Evolutionary conservation across 345 rosid species (phyloP), one percentile per base, ranked within the genome.

Genomic region (Excoecaria cochinchinensis): DNA sequence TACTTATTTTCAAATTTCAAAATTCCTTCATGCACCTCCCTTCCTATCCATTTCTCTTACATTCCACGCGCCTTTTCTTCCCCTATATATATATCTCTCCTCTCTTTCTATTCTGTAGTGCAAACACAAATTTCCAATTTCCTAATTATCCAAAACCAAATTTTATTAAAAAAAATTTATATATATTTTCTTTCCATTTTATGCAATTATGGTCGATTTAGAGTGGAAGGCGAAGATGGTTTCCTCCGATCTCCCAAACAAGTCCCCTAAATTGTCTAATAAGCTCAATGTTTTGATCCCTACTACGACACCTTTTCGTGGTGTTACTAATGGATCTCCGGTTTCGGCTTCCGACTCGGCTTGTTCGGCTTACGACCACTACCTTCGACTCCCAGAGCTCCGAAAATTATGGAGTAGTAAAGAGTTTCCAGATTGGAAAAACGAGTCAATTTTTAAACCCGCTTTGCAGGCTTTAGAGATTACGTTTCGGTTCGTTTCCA

Each of bases 401-500:
- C 75, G 76, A 61, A 73, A 51, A 71, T 81, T 90, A 8, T 92
- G 95, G 94, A 78, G 70, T 3, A 46, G 79, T 5, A 76, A 70
- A 0, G 83, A 86, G 13, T 95, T 89, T 74, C 92, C 92, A 1
- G 60, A 65, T 12, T 95, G 99, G 99, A 74, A 70, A 67, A 72
- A 85, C 63, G 99, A 92, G 72, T 74, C 87, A 0, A 60, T 95
- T 13, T 56, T 91, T 39, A 89, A 87, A 59, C 97, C 97, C 52
- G 90, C 97, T 64, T 84, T 95, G n/a, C 97, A 91, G 8, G 97
- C 91, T 60, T 79, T 91, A 0, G 97, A 95, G 80, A 87, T 90
- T 79, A 91, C 95, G 13, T 95, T 95, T 85, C 93, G 98, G 75
- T 85, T 92, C 51, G 80, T 90, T 77, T 86, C 93, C 13, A 83